These are phyloP conservation scores for Aspergillus heteromorphus DNA, from an alignment of 495 filamentous ascomycete species.

Conservation along the genomic window DNA sequence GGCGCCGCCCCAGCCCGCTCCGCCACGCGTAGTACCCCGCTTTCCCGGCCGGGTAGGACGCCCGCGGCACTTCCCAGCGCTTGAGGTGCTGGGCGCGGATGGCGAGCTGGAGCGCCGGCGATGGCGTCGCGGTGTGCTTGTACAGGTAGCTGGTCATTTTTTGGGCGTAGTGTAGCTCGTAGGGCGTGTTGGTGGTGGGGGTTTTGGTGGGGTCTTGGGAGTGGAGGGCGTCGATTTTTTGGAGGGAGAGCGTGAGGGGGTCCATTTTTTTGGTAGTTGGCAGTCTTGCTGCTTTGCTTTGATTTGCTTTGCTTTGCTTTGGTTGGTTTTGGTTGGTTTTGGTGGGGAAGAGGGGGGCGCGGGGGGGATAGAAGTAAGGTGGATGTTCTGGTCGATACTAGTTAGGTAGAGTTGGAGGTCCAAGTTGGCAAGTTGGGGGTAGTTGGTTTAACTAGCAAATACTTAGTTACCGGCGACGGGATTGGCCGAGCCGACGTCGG, in stretches of 20 bases:
- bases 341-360: not conserved
- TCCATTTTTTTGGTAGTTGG: not conserved
- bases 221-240: slow-evolving; percentile 54
- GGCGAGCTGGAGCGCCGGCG: slow-evolving; percentile 61
- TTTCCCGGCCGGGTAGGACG: slow-evolving; percentile 61
- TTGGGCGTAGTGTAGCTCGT: slow-evolving; percentile 74
- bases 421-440: not conserved
- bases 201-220: slow-evolving; percentile 8
- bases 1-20: slow-evolving; percentile 60
- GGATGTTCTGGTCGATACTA: not conserved
- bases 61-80: slow-evolving; percentile 74
- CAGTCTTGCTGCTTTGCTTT: too few relatives aligned
- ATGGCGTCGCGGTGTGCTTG: slow-evolving; percentile 48
- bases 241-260: slow-evolving; percentile 45
- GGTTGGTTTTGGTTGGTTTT: not conserved
- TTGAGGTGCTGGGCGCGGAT: slow-evolving; percentile 77
- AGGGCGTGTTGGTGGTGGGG: slow-evolving; percentile 38
- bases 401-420: not conserved
- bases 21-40: slow-evolving; percentile 74
- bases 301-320: slow-evolving; percentile 13
- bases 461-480: not conserved
- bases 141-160: slow-evolving; percentile 70
- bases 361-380: not conserved
- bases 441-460: not conserved
- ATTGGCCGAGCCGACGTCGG: not conserved